These are phyloP conservation scores for Aristolochia fimbriata DNA, from an alignment of 164 flowering plant genomes.

Conservation along the genomic window DNA sequence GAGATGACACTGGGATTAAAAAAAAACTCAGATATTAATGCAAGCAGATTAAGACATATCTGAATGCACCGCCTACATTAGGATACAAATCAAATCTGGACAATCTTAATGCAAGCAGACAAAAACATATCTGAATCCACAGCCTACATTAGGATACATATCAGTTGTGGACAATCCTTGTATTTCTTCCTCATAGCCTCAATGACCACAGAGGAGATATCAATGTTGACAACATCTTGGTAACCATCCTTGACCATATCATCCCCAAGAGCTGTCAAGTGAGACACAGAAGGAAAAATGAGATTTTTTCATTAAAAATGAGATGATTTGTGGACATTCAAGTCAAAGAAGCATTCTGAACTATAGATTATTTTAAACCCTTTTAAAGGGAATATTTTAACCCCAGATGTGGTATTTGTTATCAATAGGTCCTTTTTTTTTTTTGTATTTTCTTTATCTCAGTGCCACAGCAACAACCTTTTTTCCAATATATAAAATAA, in stretches of 20 bases:
- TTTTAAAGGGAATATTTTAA: too few relatives aligned
- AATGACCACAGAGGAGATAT: conserved; percentile 75
- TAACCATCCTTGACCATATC: conserved; percentile 78
- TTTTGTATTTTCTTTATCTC: too few relatives aligned
- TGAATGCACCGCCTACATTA: neutral
- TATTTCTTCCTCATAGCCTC: conserved; percentile 65
- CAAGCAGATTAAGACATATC: neutral
- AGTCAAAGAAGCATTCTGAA: too few relatives aligned
- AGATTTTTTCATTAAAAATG: too few relatives aligned
- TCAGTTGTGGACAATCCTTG: conserved; percentile 37
- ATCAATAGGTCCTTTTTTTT: too few relatives aligned
- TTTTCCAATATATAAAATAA: too few relatives aligned
- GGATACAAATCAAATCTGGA: conserved; percentile 64
- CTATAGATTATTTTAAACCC: too few relatives aligned
- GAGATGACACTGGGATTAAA: conserved; percentile 1
- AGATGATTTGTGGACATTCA: too few relatives aligned
- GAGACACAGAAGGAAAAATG: too few relatives aligned
- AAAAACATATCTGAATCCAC: neutral
- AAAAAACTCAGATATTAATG: neutral
- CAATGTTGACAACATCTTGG: conserved; percentile 57
- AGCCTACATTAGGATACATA: conserved; percentile 40
- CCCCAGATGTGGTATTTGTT: too few relatives aligned
- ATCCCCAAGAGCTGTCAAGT: conserved; percentile 53
- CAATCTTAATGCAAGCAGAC: neutral
- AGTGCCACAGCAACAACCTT: too few relatives aligned